phyloP scores from a whole-genome alignment of 331 rosid genomes.

The Spiraea crenata region DNA sequence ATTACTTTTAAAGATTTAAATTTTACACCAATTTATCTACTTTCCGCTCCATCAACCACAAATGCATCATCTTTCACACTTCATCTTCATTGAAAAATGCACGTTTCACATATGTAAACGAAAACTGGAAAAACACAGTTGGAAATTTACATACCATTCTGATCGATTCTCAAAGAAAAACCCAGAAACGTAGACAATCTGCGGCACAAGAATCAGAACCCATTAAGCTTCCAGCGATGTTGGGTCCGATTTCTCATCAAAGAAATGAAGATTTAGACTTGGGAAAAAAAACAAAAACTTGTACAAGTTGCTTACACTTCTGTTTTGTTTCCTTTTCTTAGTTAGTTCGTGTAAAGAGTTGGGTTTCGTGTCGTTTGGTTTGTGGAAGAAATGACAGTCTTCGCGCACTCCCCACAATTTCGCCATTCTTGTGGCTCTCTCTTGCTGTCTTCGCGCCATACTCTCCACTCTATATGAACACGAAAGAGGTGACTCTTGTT shows the following conservation, averaged over 20 bases:
- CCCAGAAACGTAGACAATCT: conserved; percentile 12
- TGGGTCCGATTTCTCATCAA: neutral
- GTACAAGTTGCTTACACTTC: neutral
- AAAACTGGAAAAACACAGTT: neutral
- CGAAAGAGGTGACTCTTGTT: neutral
- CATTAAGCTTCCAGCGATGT: conserved; percentile 1
- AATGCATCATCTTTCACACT: neutral
- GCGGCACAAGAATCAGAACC: neutral
- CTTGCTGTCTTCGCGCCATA: conserved; percentile 26
- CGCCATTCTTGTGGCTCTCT: conserved; percentile 76
- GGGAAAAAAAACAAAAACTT: neutral
- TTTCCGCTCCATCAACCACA: no score
- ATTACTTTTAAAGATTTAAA: neutral
- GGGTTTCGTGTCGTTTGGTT: conserved; percentile 22
- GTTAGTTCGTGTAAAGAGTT: conserved; percentile 19
- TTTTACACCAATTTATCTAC: neutral
- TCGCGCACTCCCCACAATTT: conserved; percentile 47
- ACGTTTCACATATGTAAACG: neutral
- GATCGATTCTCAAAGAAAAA: conserved; percentile 14
- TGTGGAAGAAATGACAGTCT: conserved; percentile 37
- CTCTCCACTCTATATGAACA: conserved; percentile 9
- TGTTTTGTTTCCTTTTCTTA: conserved; percentile 2
- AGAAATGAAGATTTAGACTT: neutral
- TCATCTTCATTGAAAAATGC: neutral
- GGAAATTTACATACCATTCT: conserved; percentile 14